Percentiles rank a stretch among this genome's conserved stretches.
These are phyloP conservation scores for Suillus lakei DNA, from an alignment of 768 basidiomycete species.

Conservation along the genomic window DNA sequence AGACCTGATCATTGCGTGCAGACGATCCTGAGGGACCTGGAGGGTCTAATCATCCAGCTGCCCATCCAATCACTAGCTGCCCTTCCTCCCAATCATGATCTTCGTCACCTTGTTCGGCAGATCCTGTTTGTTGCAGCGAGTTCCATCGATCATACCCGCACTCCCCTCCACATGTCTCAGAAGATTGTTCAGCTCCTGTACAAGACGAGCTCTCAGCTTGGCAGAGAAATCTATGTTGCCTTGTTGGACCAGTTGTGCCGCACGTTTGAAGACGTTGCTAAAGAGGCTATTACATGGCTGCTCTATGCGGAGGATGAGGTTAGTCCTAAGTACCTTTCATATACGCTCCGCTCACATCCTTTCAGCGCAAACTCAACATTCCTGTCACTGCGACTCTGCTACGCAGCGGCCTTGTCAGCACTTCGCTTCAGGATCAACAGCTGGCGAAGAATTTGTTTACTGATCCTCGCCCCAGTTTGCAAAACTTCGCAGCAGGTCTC, in stretches of 20 bases:
- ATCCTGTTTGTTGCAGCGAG: constrained; percentile 83
- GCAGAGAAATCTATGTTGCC: constrained; percentile 91
- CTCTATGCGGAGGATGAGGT: constrained; percentile 97
- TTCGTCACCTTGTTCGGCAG: constrained; percentile 83
- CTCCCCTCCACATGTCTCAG: constrained; percentile 91
- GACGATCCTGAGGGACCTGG: constrained; percentile 62
- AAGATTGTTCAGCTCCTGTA: constrained; percentile 96
- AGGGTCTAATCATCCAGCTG: constrained; percentile 78
- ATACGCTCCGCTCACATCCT: constrained; percentile 12
- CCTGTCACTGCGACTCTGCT: constrained; percentile 91
- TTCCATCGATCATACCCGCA: constrained; percentile 79
- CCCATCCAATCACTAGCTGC: constrained; percentile 70
- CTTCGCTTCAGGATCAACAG: constrained; percentile 84
- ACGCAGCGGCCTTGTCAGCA: constrained; percentile 79
- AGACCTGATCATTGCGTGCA: constrained; percentile 9
- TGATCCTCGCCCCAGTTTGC: constrained; percentile 75
- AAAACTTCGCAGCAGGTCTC: constrained; percentile 82
- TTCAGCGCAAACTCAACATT: constrained; percentile 93
- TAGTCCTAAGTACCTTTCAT: constrained; percentile 26
- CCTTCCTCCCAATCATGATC: constrained; percentile 83
- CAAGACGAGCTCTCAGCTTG: constrained; percentile 84
- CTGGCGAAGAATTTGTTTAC: constrained; percentile 83
- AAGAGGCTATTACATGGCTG: constrained; percentile 97
- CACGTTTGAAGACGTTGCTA: constrained; percentile 88
- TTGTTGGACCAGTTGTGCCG: constrained; percentile 89